phyloP scores from a whole-genome alignment of 73 alveolate genomes.

The Stentor roeselii region DNA sequence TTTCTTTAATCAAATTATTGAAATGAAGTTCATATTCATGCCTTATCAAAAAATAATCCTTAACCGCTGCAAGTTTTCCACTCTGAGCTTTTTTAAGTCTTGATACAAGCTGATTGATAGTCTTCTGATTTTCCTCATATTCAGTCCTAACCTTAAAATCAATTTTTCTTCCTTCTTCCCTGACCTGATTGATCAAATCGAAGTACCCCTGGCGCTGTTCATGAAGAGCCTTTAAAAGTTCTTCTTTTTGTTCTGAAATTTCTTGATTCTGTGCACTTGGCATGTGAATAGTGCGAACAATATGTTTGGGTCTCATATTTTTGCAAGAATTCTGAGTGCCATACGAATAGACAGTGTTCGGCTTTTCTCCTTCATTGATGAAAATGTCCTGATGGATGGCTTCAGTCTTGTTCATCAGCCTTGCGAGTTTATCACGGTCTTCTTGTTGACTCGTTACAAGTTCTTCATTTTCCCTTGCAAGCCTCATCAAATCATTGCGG shows the following conservation, averaged over 20 bases:
- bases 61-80: conserved; percentile 10
- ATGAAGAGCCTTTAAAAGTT: not conserved
- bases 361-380: conserved; percentile 10
- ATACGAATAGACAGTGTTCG: conserved; percentile 6
- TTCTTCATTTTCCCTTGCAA: conserved; percentile 13
- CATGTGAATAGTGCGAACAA: conserved; percentile 6
- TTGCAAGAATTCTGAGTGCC: not conserved
- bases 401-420: conserved; percentile 10
- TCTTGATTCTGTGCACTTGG: not conserved
- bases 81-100: conserved; percentile 20
- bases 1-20: not conserved
- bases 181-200: not conserved
- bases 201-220: not conserved
- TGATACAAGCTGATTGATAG: not conserved
- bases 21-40: conserved; percentile 1
- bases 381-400: conserved; percentile 16
- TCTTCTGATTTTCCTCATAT: not conserved
- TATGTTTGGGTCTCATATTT: not conserved
- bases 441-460: not conserved
- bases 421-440: not conserved
- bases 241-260: not conserved
- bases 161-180: not conserved
- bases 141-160: not conserved
- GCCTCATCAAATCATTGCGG: not conserved
- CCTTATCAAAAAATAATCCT: not conserved